Evolutionary conservation across 257 asterid species (phyloP), one percentile per base, ranked within the genome.

Genomic region (Solanum pimpinellifolium): DNA sequence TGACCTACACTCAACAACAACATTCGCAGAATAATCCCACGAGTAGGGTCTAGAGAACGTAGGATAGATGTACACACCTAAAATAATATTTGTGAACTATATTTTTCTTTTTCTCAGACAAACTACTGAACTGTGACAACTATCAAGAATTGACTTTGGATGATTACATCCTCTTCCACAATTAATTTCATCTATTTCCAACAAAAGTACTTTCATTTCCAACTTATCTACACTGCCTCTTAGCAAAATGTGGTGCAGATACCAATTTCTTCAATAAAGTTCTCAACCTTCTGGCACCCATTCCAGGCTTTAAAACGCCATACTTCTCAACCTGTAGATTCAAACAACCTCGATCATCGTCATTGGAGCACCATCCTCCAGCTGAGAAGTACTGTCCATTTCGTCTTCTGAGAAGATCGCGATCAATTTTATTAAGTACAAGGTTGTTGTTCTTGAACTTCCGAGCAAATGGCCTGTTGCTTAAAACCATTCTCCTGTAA

Each of bases 381-480:
- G 66, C 44, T 0, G 95, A 49, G 85, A 95, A 74, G 80, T 35
- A 96, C 33, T 92, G 95, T 27, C 93, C 88, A 7, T 86, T 86
- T 4, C 91, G 91, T 88, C 96, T 89, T 84, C 88, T 93, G 27
- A 96, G 92, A 29, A 93, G 94, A 1, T 94, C 96, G 0, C 93
- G 96, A 16, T 96, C 99, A 25, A 96, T 93, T 92, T 91, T 96
- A 74, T 87, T 90, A 11, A 96, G 93, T 16, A 93, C 98, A 0
- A 87, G 90, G 15, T 93, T 94, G 14, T 95, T 92, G 83, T 94
- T 90, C 95, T 95, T 96, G 94, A 96, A 96, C 62, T 96, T 96
- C 13, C 99, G 89, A 1, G 97, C 98, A 2, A 96, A 96, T 10
- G 98, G 99, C 37, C 98, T 89, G 88, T 94, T 95, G 90, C 97